phyloP scores from a whole-genome alignment of 805 yeast genomes.

The Candida golubevii region DNA sequence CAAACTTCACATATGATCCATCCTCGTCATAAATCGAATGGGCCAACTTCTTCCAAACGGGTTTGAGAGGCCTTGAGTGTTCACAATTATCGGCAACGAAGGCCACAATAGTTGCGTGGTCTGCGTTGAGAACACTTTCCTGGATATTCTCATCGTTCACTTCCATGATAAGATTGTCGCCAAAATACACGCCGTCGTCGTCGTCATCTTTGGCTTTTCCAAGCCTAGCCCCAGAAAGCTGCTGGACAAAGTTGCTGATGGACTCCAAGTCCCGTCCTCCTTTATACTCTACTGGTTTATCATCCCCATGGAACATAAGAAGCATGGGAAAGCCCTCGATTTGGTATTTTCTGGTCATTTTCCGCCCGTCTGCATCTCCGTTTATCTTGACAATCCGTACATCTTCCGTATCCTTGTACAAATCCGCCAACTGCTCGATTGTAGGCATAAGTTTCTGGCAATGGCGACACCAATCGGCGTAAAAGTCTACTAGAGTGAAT shows the following conservation, averaged over 20 bases:
- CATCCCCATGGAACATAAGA: conserved; percentile 49
- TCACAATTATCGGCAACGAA: conserved; percentile 62
- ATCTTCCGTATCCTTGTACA: conserved; percentile 28
- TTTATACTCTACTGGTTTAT: conserved; percentile 50
- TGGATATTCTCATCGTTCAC: conserved; percentile 33
- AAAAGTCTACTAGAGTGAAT: conserved; percentile 42
- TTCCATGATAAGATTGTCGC: conserved; percentile 7
- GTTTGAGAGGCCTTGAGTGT: conserved; percentile 51
- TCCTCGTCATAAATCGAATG: conserved; percentile 41
- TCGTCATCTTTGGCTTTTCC: conserved; percentile 2
- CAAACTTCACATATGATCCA: conserved; percentile 30
- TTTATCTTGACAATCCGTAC: conserved; percentile 53
- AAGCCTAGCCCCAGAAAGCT: conserved; percentile 26
- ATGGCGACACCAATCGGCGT: conserved; percentile 72
- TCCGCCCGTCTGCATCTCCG: conserved; percentile 52
- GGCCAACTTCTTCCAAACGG: conserved; percentile 49
- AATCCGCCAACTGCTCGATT: conserved; percentile 27
- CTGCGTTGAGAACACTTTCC: conserved; percentile 31
- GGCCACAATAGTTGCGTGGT: conserved; percentile 38
- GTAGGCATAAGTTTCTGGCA: conserved; percentile 55
- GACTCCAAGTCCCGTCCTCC: conserved; percentile 51
- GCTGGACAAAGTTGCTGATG: conserved; percentile 50
- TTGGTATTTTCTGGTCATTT: conserved; percentile 47
- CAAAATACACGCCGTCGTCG: not conserved
- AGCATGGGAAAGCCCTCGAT: conserved; percentile 65